Conservation (phyloP, 108 stramenopile genomes). For the Nitzschia putrida region DNA sequence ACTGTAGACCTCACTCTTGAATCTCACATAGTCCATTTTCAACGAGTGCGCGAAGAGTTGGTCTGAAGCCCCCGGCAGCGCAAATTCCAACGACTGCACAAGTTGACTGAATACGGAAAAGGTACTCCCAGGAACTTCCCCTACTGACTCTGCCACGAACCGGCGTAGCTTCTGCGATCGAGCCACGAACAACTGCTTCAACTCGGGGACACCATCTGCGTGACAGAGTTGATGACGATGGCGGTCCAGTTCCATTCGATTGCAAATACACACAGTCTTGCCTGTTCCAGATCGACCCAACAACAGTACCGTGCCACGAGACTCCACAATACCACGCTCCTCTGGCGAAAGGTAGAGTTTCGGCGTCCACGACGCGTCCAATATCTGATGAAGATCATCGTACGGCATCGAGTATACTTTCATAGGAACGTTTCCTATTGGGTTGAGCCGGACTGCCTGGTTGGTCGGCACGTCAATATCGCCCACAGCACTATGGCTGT, state of each 20-base stretch:
- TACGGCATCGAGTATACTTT: constrained; percentile 45
- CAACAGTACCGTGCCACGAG: constrained; percentile 49
- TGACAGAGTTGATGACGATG: constrained; percentile 13
- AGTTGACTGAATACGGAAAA: no score
- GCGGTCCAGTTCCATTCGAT: constrained; percentile 52
- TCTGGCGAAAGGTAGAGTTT: constrained; percentile 46
- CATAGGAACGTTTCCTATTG: constrained; percentile 45
- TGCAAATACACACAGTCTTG: constrained; percentile 56
- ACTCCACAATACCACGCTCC: constrained; percentile 51
- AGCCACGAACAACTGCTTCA: constrained; percentile 56
- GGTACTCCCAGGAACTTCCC: background rate
- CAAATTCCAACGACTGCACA: no score
- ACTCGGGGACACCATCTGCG: constrained; percentile 7
- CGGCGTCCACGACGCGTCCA: constrained; percentile 38
- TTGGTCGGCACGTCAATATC: constrained; percentile 4
- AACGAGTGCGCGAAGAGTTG: no score
- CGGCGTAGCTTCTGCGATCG: constrained; percentile 10
- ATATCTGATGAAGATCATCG: constrained; percentile 32
- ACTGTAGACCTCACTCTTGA: no score
- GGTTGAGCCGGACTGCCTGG: constrained; percentile 35
- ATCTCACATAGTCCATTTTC: no score
- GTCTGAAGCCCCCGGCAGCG: no score
- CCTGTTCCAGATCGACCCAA: constrained; percentile 58
- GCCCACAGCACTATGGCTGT: constrained; percentile 3
- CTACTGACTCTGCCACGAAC: no score